These are phyloP conservation scores for Leccinum subrobustum DNA, from an alignment of 1,284 basidiomycete genomes.

Conservation along the genomic window DNA sequence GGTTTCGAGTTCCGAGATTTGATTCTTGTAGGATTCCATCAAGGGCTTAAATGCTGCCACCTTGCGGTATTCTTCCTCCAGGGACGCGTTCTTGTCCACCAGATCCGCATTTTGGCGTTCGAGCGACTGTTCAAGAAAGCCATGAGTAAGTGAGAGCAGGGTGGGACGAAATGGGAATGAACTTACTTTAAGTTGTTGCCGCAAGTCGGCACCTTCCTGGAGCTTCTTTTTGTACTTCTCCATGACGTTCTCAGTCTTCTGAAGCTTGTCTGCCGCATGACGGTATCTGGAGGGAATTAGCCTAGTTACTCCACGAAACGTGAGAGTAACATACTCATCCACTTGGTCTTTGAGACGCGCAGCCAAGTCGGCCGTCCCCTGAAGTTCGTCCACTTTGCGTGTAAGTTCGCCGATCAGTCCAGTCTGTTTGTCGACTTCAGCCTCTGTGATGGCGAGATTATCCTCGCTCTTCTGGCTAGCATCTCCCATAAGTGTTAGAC, in stretches of 20 bases:
- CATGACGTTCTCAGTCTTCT: constrained; percentile 96
- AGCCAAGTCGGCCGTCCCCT: constrained; percentile 74
- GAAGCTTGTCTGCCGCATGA: constrained; percentile 86
- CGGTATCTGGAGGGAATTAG: constrained; percentile 55
- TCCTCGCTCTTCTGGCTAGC: constrained; percentile 88
- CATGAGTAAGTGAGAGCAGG: constrained; percentile 3
- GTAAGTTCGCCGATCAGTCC: constrained; percentile 69
- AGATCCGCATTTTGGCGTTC: constrained; percentile 93
- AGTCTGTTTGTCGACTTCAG: constrained; percentile 77
- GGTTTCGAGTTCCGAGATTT: constrained; percentile 80
- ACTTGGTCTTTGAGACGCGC: constrained; percentile 86
- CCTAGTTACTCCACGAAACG: background rate
- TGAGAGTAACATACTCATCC: constrained; percentile 67
- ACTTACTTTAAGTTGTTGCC: constrained; percentile 80
- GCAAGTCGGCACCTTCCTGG: constrained; percentile 88
- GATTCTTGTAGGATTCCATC: constrained; percentile 90
- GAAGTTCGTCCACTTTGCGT: constrained; percentile 81
- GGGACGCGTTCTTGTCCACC: constrained; percentile 85
- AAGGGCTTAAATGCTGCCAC: constrained; percentile 85
- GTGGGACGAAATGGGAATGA: constrained; percentile 1
- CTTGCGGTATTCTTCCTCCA: constrained; percentile 91
- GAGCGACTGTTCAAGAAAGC: constrained; percentile 52
- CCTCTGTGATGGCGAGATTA: constrained; percentile 76
- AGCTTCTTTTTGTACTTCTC: constrained; percentile 99
- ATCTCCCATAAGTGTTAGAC: constrained; percentile 24